Percentiles rank a stretch among this genome's conserved stretches.
Evolutionary conservation across 257 asterid species (phyloP).

Genomic region (Scutellaria barbata): DNA sequence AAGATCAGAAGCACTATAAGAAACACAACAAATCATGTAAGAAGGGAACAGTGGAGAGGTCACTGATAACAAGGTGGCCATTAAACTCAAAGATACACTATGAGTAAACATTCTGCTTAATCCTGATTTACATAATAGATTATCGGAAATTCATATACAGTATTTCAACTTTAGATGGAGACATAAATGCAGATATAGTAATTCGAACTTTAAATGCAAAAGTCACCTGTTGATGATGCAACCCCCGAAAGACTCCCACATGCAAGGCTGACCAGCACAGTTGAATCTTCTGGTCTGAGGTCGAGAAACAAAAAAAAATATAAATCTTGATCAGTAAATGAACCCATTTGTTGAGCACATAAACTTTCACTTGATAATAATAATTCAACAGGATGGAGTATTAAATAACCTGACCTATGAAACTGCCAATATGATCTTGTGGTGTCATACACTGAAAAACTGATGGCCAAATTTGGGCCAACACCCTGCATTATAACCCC

Average conservation of each 20-base stretch:
- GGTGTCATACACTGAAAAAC: conserved; percentile 84
- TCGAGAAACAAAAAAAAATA: conserved; percentile 32
- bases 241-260: conserved; percentile 91
- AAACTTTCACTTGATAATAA: conserved; percentile 10
- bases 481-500: conserved; percentile 64
- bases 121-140: neutral
- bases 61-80: neutral
- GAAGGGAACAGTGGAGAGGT: neutral
- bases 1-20: conserved; percentile 27
- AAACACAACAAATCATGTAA: neutral
- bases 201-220: conserved; percentile 16
- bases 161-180: neutral
- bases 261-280: conserved; percentile 69
- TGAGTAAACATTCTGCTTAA: neutral
- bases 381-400: conserved; percentile 20
- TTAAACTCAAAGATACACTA: neutral
- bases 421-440: conserved; percentile 68
- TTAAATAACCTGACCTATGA: conserved; percentile 53
- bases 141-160: too few relatives aligned
- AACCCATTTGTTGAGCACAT: conserved; percentile 1
- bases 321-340: conserved; percentile 23
- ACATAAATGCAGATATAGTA: conserved; percentile 10
- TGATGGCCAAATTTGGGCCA: conserved; percentile 82
- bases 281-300: conserved; percentile 74
- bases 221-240: conserved; percentile 81